Base-by-base conservation (phyloP, 371 early-diverging fungal genomes). In the Syncephalastrum sp. region DNA sequence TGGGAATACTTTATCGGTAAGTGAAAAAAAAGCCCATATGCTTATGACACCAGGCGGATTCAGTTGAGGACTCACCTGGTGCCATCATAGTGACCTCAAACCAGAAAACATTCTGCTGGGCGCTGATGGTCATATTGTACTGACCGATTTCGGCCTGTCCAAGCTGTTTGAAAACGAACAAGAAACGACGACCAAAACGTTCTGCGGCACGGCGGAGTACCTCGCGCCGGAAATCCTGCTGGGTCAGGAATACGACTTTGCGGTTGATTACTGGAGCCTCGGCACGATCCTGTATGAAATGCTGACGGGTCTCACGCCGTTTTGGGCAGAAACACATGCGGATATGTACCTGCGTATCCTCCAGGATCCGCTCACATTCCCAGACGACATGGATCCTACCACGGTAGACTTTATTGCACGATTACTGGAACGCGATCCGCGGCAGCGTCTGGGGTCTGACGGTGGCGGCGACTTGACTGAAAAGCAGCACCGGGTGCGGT, bases 191-290 rank as follows among this genome's bases (percentile, higher is more conserved):
- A 92, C 95, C 42, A 87, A 85, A 54, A 97, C 97, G 0, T 92
- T 95, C 61, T 95, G 97, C 67, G 98, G 98, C 4, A 96, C 99
- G 3, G 89, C 96, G 3, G 97, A 95, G 59, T 92, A 92, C 52
- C 67, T 90, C 23, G 79, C 98, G 1, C 98, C 98, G 5, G 99
- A 98, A 66, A 89, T 96, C 27, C 73, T 98, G 16, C 69, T 75
- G 25, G 84, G 86, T 0, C 69, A 81, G n/a, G 85, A 86, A 47
- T 96, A 97, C 61, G 91, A 91, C 5, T 90, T 86, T 56, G 85
- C 83, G 14, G 95, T 94, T 1, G 99, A 99, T 70, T 94, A 94
- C 84, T 99, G 99, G 99, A 88, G 95, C 24, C 74, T 97, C 3
- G 99, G 98, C 1, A 91, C 96, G 4, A 81, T 97, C 17, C 78